Conservation (phyloP, 768 basidiomycete species). For the Coprinopsis marcescibilis region DNA sequence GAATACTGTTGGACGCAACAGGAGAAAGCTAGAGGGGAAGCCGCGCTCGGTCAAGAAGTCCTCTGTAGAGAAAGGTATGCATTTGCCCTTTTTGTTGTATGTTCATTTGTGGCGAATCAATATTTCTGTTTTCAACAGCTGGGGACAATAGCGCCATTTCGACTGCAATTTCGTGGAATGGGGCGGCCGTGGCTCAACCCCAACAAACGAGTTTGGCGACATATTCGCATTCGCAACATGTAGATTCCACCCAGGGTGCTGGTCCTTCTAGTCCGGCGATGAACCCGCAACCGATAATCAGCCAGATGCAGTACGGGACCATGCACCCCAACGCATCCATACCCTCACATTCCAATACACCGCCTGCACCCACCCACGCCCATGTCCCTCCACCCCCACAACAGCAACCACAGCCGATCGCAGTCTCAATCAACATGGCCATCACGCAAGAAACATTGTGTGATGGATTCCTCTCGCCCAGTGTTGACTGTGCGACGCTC, state of each 20-base stretch:
- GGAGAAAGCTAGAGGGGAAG: constrained; percentile 52
- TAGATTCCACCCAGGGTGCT: background rate
- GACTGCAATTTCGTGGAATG: constrained; percentile 6
- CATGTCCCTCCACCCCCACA: constrained; percentile 15
- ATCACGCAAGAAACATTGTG: constrained; percentile 33
- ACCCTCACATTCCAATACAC: constrained; percentile 36
- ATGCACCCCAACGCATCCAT: constrained; percentile 24
- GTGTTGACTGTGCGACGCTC: constrained; percentile 40
- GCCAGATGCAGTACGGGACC: constrained; percentile 25
- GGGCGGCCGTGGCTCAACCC: background rate
- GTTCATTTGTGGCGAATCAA: constrained; percentile 21
- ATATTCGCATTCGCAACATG: constrained; percentile 2
- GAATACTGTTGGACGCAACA: constrained; percentile 58
- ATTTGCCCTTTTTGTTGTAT: background rate
- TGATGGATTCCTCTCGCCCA: constrained; percentile 39
- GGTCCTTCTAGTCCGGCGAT: background rate
- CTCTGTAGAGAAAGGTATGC: constrained; percentile 38
- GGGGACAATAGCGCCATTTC: constrained; percentile 6
- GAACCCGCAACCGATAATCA: background rate
- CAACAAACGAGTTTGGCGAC: background rate
- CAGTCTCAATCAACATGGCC: constrained; percentile 17
- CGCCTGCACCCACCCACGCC: constrained; percentile 28
- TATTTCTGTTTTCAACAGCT: constrained; percentile 1
- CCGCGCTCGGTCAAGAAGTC: constrained; percentile 44
- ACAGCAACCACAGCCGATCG: constrained; percentile 8